A percentile compares a stretch with the other conserved stretches of the same genome.
These are phyloP conservation scores for Xylaria longipes DNA, from an alignment of 495 filamentous ascomycete species.

Conservation along the genomic window DNA sequence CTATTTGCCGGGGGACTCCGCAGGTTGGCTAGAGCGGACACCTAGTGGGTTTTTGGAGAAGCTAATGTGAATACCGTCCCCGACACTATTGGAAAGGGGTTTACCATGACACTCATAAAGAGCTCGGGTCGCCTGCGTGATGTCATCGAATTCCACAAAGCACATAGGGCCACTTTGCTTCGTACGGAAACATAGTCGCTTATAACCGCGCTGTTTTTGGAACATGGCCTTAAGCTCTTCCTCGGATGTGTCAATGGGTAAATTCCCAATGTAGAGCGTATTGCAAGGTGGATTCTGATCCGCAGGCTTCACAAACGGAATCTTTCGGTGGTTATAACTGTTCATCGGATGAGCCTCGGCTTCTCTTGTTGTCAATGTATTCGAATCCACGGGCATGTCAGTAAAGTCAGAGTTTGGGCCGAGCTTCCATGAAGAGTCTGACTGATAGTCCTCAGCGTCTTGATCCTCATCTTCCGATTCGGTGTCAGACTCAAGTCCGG, in stretches of 20 bases:
- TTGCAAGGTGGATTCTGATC: slow-evolving; percentile 99
- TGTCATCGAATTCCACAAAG: slow-evolving; percentile 97
- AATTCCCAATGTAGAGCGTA: slow-evolving; percentile 77
- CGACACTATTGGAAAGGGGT: slow-evolving; percentile 87
- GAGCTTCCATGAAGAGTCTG: neutral
- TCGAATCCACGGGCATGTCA: neutral
- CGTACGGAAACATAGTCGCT: slow-evolving; percentile 94
- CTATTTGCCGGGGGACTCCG: slow-evolving; percentile 49
- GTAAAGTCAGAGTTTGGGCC: neutral
- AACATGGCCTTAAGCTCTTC: slow-evolving; percentile 54
- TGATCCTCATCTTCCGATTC: neutral
- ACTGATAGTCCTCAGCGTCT: neutral
- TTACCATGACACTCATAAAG: slow-evolving; percentile 91
- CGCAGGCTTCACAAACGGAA: slow-evolving; percentile 90
- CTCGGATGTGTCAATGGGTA: neutral
- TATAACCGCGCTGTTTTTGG: slow-evolving; percentile 63
- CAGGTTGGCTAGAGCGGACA: slow-evolving; percentile 77
- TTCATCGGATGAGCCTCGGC: slow-evolving; percentile 56
- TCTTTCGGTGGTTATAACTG: slow-evolving; percentile 67
- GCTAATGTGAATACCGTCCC: slow-evolving; percentile 95
- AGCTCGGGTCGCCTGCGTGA: slow-evolving; percentile 91
- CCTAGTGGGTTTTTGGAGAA: slow-evolving; percentile 98
- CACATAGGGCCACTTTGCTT: slow-evolving; percentile 99
- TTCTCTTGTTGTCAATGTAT: neutral
- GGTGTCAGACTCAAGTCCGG: neutral